Evolutionary conservation across 1,139 yeast species (phyloP).

Genomic region (Pneumocystis canis): DNA sequence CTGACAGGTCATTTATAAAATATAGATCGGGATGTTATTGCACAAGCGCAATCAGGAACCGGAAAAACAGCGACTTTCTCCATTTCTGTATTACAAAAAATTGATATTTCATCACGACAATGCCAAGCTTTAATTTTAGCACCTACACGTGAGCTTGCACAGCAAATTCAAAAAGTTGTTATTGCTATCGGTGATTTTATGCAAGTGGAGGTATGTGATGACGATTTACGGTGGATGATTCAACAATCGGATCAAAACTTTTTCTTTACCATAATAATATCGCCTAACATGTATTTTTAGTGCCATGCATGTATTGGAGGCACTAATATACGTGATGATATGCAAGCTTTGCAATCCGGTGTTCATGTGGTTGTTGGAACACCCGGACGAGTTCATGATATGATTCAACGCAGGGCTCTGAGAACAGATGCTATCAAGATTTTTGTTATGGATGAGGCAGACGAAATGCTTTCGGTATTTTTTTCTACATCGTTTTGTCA

Average conservation of each 20-base stretch:
- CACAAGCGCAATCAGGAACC: slow-evolving; percentile 99
- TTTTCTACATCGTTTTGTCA: too few species aligned
- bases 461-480: slow-evolving; percentile 79
- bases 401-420: slow-evolving; percentile 89
- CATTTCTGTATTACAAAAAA: slow-evolving; percentile 63
- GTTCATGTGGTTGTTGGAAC: slow-evolving; percentile 97
- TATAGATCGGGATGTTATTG: slow-evolving; percentile 61
- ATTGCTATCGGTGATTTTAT: slow-evolving; percentile 86
- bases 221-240: too few species aligned
- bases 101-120: slow-evolving; percentile 42
- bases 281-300: slow-evolving; percentile 1
- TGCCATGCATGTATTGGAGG: slow-evolving; percentile 99
- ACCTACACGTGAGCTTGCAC: slow-evolving; percentile 97
- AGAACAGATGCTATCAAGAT: slow-evolving; percentile 81
- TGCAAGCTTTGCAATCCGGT: slow-evolving; percentile 80
- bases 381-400: slow-evolving; percentile 97
- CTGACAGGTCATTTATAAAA: too few species aligned
- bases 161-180: slow-evolving; percentile 94
- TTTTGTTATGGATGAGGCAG: slow-evolving; percentile 98
- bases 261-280: too few species aligned
- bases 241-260: too few species aligned
- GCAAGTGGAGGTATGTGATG: slow-evolving; percentile 47
- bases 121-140: slow-evolving; percentile 62
- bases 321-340: slow-evolving; percentile 81
- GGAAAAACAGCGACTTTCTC: slow-evolving; percentile 99